phyloP scores from a whole-genome alignment of 2,329 filamentous ascomycete genomes.

The Bipolaris cookei region DNA sequence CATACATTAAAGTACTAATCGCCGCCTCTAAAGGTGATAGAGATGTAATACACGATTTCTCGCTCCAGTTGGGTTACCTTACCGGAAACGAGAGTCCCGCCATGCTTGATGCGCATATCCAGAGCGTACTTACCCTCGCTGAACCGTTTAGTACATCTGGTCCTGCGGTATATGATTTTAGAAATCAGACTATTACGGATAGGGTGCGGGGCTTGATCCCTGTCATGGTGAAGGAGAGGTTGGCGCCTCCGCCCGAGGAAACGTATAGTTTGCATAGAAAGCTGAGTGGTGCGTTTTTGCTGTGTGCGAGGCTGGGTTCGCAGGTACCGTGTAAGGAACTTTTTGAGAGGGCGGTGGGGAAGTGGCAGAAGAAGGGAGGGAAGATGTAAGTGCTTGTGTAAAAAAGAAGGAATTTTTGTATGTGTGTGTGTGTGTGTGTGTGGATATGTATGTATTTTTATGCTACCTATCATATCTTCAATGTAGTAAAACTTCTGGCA shows the following conservation, averaged over 20 bases:
- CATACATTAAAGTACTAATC: constrained; percentile 79
- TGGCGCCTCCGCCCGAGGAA: constrained; percentile 93
- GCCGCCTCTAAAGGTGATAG: constrained; percentile 78
- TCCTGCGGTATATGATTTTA: constrained; percentile 88
- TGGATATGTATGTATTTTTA: background rate
- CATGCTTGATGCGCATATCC: constrained; percentile 92
- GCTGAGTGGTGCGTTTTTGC: constrained; percentile 89
- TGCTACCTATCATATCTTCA: background rate
- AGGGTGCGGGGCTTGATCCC: constrained; percentile 87
- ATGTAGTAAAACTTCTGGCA: no score
- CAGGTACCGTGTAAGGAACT: constrained; percentile 79
- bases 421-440: background rate
- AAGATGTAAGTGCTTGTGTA: constrained; percentile 8
- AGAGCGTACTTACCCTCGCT: constrained; percentile 85
- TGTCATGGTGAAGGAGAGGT: constrained; percentile 86
- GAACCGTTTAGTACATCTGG: constrained; percentile 82
- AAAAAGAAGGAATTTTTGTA: background rate
- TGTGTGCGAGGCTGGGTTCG: constrained; percentile 87
- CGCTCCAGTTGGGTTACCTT: constrained; percentile 82
- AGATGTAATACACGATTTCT: constrained; percentile 68
- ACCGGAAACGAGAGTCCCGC: constrained; percentile 84
- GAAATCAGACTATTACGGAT: constrained; percentile 94
- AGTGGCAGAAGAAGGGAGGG: constrained; percentile 37
- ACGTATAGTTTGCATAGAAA: constrained; percentile 96
- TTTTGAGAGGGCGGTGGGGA: constrained; percentile 66